Base-by-base conservation (phyloP, 768 basidiomycete species). In the Dacryopinax spathularia region DNA sequence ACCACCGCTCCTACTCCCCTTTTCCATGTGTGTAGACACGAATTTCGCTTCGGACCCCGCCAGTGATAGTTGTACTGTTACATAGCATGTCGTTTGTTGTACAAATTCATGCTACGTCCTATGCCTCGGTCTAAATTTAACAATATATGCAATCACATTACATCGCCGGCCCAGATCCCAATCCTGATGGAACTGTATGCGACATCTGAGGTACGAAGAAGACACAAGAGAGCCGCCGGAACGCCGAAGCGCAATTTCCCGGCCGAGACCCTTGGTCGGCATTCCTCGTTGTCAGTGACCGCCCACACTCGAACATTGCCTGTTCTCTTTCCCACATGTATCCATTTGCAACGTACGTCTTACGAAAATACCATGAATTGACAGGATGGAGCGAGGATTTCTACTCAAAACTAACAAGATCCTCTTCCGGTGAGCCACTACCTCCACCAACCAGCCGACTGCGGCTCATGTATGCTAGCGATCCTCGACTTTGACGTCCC, bases 341-440 rank as follows among this genome's bases (percentile, higher is more conserved):
- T 75, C 87, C 90, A 5, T 91, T 91, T 70, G 86, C 89, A 36
- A 82, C 88, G 15, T 90, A 91, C 76, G 87, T 97, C 63, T 79
- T 97, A 35, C 86, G 88, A 66, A 86, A 81, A 73, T 97, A 95
- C 75, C 93, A 91, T 78, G 82, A 83, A 67, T 85, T 84, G n/a
- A 96, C 91, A 33, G 89, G 91, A 66, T 98, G 95, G 95, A 93
- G 92, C 69, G 91, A 95, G 72, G 94, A 97, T 70, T 78, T 95
- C 22, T 97, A 91, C 70, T 84, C 88, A 1, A 91, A 94, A 67
- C 69, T 98, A 43, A 96, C 91, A 0, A 84, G 90, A 62, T 89
- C 91, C 34, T 95, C 93, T 1, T 86, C 82, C 75, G 89, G 92
- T 95, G 65, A 33, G 72, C 36, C 18, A 60, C 29, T 34, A 66